Base-by-base conservation (phyloP, 371 early-diverging fungal genomes). In the Apophysomyces trapeziformis region DNA sequence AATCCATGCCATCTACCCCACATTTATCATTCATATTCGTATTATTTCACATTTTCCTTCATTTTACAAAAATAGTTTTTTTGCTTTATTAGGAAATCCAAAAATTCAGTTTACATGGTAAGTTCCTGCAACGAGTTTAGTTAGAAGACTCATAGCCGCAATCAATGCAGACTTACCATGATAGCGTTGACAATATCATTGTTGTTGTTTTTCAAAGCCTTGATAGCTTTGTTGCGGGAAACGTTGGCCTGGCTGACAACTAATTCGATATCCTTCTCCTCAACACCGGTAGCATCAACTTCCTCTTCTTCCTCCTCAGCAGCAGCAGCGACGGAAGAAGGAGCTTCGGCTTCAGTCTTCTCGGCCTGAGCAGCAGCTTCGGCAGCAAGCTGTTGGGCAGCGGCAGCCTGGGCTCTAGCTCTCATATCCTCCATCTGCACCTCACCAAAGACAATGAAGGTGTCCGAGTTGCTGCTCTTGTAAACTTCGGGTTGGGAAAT, bases 401-500 rank as follows among this genome's bases (percentile, higher is more conserved):
- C 87, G 66, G 87, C 87, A 65, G 78, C 79, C 75, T 88, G 89
- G 69, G 92, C 92, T 80, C 90, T 87, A 65, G 85, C 78, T 78
- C 85, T 89, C 73, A 93, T 63, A 80, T 97, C 95, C 79, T 97
- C 97, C 61, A 89, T 83, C 71, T 91, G 87, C 69, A 94, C 93
- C 85, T 97, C 96, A 80, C 98, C 99, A 75, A 99, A 96, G 69
- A 99, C 95, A 71, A 97, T 89, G 90, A 95, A 96, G 73, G 95
- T 95, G 78, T 96, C 95, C 72, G 92, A 90, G 86, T 87, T 87
- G 68, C 81, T 77, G 75, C 89, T 89, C 88, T 93, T 96, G 94
- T 87, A 97, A 57, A 99, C 99, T 69, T 95, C 96, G 62, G 99
- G 96, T 69, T 88, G 80, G 74, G 86, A 73, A 74, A 99, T 90